Evolutionary conservation across 2,329 filamentous ascomycete species (phyloP).

Genomic region (Neoarthrinium moseri): DNA sequence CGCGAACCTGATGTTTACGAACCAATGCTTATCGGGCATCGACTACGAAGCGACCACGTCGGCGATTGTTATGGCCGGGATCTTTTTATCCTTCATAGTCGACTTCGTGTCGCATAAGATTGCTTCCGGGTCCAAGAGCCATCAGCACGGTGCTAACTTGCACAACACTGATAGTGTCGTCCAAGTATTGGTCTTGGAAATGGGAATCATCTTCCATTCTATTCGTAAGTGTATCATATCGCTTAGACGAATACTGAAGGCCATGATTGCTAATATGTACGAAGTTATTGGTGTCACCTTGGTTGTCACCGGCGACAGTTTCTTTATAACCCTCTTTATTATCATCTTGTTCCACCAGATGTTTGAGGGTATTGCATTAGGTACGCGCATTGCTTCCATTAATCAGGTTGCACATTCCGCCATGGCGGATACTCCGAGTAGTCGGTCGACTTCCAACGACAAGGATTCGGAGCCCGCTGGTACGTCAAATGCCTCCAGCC

Average conservation of each 20-base stretch:
- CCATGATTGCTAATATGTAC: conserved; percentile 12
- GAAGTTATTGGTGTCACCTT: conserved; percentile 63
- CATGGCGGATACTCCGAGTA: background rate
- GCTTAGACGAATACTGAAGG: conserved; percentile 1
- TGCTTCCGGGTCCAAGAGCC: background rate
- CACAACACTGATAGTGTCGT: conserved; percentile 36
- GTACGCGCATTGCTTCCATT: conserved; percentile 66
- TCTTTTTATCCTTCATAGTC: conserved; percentile 70
- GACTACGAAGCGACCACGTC: conserved; percentile 68
- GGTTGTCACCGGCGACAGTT: conserved; percentile 56
- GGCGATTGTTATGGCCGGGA: conserved; percentile 70
- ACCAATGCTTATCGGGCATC: conserved; percentile 63
- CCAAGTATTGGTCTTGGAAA: conserved; percentile 68
- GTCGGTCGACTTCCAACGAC: conserved; percentile 4
- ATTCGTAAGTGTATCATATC: conserved; percentile 53
- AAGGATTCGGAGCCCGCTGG: conserved; percentile 9
- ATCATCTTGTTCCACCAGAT: conserved; percentile 79
- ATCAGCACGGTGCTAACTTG: background rate
- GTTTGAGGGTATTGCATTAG: conserved; percentile 75
- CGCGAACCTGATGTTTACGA: conserved; percentile 69
- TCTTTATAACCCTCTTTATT: conserved; percentile 56
- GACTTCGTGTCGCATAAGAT: conserved; percentile 64
- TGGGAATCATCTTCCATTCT: conserved; percentile 74
- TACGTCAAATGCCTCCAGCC: conserved; percentile 11
- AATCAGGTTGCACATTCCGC: conserved; percentile 15